phyloP scores from a whole-genome alignment of 192 early-diverging fungal species.

The Podila epicladia region DNA sequence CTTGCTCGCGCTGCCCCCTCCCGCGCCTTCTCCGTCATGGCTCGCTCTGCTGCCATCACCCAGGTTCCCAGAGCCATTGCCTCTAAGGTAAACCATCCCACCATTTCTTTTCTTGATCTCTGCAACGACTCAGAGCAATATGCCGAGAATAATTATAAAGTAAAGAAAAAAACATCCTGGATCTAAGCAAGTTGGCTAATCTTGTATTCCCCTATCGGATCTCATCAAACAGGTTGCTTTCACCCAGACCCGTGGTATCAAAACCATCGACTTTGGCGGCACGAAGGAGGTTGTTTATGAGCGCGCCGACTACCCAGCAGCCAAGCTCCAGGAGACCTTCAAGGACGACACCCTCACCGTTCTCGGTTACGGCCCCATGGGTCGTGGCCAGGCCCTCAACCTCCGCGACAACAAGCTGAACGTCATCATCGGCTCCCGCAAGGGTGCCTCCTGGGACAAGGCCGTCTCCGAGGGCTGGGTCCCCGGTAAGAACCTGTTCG shows the following conservation, averaged over 20 bases:
- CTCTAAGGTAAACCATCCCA: conserved; percentile 39
- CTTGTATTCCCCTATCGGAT: not conserved
- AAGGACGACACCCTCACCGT: conserved; percentile 94
- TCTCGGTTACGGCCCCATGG: conserved; percentile 97
- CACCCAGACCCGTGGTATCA: conserved; percentile 80
- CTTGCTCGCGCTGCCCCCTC: conserved; percentile 47
- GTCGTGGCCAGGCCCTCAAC: conserved; percentile 94
- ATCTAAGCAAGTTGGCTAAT: too few relatives aligned
- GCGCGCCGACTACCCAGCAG: conserved; percentile 92
- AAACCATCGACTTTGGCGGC: conserved; percentile 96
- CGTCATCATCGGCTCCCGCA: conserved; percentile 94
- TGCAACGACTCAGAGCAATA: not conserved
- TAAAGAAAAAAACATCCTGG: too few relatives aligned
- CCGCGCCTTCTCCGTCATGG: conserved; percentile 49
- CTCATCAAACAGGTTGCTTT: conserved; percentile 19
- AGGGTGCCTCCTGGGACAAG: conserved; percentile 92
- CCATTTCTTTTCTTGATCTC: not conserved
- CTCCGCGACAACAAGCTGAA: conserved; percentile 97
- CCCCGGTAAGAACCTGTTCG: conserved; percentile 94
- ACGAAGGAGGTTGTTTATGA: conserved; percentile 93
- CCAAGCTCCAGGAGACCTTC: conserved; percentile 93
- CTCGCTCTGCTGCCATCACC: conserved; percentile 45
- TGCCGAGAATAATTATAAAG: not conserved
- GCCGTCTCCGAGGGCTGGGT: conserved; percentile 96
- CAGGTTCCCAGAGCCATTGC: conserved; percentile 38